A percentile compares a stretch with the other conserved stretches of the same genome.
These are phyloP conservation scores for Cladosporium halotolerans DNA, from an alignment of 2,329 filamentous ascomycete genomes.

Conservation along the genomic window DNA sequence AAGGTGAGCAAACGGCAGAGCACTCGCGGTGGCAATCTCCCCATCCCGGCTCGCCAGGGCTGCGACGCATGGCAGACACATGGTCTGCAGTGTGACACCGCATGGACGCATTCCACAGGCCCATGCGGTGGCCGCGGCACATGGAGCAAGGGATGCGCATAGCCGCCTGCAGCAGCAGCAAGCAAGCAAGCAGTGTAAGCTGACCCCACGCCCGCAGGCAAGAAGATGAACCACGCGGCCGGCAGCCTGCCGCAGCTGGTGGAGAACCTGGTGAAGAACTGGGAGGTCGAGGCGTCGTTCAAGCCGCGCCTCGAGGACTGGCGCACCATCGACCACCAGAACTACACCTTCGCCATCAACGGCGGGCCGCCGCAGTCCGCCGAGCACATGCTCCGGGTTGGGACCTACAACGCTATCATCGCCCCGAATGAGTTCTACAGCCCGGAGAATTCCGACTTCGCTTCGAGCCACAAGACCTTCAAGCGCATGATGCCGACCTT, in stretches of 20 bases:
- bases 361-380: slow-evolving; percentile 51
- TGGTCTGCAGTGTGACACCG: background rate
- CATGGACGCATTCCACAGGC: background rate
- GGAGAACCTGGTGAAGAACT: slow-evolving; percentile 66
- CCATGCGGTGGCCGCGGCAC: background rate
- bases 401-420: slow-evolving; percentile 65
- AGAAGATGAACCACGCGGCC: slow-evolving; percentile 49
- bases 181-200: background rate
- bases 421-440: slow-evolving; percentile 59
- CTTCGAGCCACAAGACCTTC: slow-evolving; percentile 61
- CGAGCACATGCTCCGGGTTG: slow-evolving; percentile 60
- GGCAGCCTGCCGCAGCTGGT: slow-evolving; percentile 55
- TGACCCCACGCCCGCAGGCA: slow-evolving; percentile 40
- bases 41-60: background rate
- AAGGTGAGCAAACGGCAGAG: slow-evolving; percentile 43
- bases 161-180: background rate
- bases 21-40: background rate
- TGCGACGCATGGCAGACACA: slow-evolving; percentile 1
- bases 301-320: slow-evolving; percentile 57
- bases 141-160: slow-evolving; percentile 8
- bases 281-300: slow-evolving; percentile 66
- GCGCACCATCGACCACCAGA: slow-evolving; percentile 56
- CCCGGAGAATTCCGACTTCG: slow-evolving; percentile 55
- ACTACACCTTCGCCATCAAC: slow-evolving; percentile 60
- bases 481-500: slow-evolving; percentile 69